phyloP scores from a whole-genome alignment of 2,329 filamentous ascomycete genomes.

The Arthrobotrys sphaeroides region DNA sequence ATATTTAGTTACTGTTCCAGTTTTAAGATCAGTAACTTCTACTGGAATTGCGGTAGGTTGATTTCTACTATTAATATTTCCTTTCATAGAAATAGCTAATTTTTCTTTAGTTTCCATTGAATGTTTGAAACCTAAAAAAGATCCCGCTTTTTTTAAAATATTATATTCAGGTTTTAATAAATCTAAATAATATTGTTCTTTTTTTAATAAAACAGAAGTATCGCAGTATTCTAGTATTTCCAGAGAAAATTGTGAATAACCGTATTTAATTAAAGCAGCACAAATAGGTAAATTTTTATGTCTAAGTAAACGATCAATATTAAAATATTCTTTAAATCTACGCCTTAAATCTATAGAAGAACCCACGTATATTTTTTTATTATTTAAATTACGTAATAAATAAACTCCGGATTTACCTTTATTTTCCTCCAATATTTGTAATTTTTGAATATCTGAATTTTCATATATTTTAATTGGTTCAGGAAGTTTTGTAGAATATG shows the following conservation, averaged over 20 bases:
- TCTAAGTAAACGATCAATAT: slow-evolving; percentile 21
- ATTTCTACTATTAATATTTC: too few species aligned
- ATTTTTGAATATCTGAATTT: slow-evolving; percentile 9
- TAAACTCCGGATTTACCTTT: slow-evolving; percentile 34
- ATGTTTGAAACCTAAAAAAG: neutral
- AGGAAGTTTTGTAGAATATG: too few species aligned
- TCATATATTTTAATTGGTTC: slow-evolving; percentile 10
- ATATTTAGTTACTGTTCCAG: slow-evolving; percentile 15
- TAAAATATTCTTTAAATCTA: slow-evolving; percentile 31
- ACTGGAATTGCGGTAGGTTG: too few species aligned
- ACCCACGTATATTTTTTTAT: slow-evolving; percentile 36
- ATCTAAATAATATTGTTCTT: slow-evolving; percentile 25
- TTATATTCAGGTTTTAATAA: too few species aligned
- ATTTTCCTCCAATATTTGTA: slow-evolving; percentile 18
- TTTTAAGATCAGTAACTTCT: slow-evolving; percentile 1
- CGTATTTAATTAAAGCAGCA: slow-evolving; percentile 38
- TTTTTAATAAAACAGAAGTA: slow-evolving; percentile 54
- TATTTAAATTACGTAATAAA: slow-evolving; percentile 22
- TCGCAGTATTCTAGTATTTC: slow-evolving; percentile 52
- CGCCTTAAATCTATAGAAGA: slow-evolving; percentile 35
- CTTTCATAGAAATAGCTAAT: slow-evolving; percentile 13
- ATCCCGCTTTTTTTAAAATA: slow-evolving; percentile 44
- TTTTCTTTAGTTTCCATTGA: slow-evolving; percentile 15
- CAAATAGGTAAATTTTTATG: slow-evolving; percentile 19
- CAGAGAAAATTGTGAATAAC: slow-evolving; percentile 47